Base-by-base conservation (phyloP, 2,329 filamentous ascomycete genomes). In the Didymella segeticola region DNA sequence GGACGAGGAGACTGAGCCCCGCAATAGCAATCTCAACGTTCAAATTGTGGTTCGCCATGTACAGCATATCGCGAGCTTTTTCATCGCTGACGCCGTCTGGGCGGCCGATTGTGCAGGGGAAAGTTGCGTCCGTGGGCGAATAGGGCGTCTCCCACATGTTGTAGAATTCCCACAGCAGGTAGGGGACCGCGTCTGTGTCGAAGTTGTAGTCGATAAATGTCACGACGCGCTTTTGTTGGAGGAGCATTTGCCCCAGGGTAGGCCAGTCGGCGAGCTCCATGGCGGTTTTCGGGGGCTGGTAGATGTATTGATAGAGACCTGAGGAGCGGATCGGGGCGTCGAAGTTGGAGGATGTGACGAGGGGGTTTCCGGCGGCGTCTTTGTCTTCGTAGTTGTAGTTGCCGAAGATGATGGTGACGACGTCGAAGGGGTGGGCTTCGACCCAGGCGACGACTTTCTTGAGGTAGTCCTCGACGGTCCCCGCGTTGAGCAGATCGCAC, bases 81-180 rank as follows among this genome's bases (percentile, higher is more conserved):
- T 82, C 75, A 0, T 72, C 67, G 5, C 78, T 70, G 48, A 96
- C 76, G 29, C 83, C 79, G 0, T 91, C 91, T 0, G 93, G 93
- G 0, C 93, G 86, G 69, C 96, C 86, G 14, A 88, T 81, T 0
- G 79, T 86, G 78, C 93, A 97, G 0, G 93, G 91, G 71, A 97
- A 96, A 1, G 73, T 72, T 4, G 84, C 71, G 64, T 87, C 75
- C 0, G 83, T 86, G 0, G 86, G 92, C 50, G 91, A 90, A 70
- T 96, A 97, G 0, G 91, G 90, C 1, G 92, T 95, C 78, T 97
- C 93, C 90, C 90, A 97, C 77, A 96, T 83, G 69, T 96, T 89
- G 14, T 86, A 86, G 77, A 96, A 97, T 75, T 97, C 83, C 75
- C 96, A 92, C 26, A 96, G 80, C 47, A 97, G 82, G 83, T 90